Evolutionary conservation across 176 grass and related monocot genomes (phyloP).

Genomic region (Musa itinerans): DNA sequence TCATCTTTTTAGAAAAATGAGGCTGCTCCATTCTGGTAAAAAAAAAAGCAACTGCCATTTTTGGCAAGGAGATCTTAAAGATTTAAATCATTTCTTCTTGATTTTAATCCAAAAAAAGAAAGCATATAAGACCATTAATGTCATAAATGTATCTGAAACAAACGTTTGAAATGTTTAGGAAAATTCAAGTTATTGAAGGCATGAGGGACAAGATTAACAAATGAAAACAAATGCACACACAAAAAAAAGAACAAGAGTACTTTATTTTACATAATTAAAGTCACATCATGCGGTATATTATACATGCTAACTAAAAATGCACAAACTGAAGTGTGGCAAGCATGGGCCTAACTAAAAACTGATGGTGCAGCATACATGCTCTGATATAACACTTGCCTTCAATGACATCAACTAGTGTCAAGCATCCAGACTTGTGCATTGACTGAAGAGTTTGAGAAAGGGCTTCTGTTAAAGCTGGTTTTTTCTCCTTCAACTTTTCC

Average conservation of each 20-base stretch:
- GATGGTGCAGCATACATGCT: neutral
- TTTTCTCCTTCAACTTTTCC: slow-evolving; percentile 99
- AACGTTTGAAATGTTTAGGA: too few relatives aligned
- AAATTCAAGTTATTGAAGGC: too few relatives aligned
- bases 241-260: too few relatives aligned
- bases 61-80: neutral
- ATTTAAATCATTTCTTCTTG: neutral
- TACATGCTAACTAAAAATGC: neutral
- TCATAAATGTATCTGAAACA: too few relatives aligned
- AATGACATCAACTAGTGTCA: slow-evolving; percentile 69
- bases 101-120: neutral
- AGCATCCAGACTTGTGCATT: slow-evolving; percentile 81
- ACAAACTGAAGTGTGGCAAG: too few relatives aligned
- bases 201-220: too few relatives aligned
- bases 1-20: too few relatives aligned
- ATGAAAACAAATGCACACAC: too few relatives aligned
- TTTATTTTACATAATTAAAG: too few relatives aligned
- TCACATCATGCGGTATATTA: too few relatives aligned
- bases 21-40: too few relatives aligned
- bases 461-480: slow-evolving; percentile 58
- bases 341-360: too few relatives aligned
- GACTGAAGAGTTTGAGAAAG: slow-evolving; percentile 77
- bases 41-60: neutral
- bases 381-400: slow-evolving; percentile 39
- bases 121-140: neutral